These are phyloP conservation scores for Aspergillus candidus DNA, from an alignment of 2,329 filamentous ascomycete species.

Conservation along the genomic window DNA sequence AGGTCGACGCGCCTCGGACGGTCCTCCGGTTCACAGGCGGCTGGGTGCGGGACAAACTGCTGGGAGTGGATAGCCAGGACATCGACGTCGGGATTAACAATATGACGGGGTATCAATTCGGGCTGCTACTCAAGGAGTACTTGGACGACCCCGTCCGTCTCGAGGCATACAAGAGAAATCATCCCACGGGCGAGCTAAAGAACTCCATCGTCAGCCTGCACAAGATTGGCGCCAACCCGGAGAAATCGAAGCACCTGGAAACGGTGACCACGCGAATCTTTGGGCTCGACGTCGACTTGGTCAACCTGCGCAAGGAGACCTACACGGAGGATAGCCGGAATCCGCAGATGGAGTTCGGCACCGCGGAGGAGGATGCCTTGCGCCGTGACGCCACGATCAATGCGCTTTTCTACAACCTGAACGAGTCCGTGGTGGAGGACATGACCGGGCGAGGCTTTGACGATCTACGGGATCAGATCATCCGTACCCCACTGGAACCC, in stretches of 20 bases:
- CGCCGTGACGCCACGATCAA: conserved; percentile 92
- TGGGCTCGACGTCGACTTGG: conserved; percentile 84
- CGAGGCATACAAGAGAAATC: conserved; percentile 42
- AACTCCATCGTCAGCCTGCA: conserved; percentile 69
- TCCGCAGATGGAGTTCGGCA: conserved; percentile 89
- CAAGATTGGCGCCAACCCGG: conserved; percentile 85
- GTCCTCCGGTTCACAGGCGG: conserved; percentile 45
- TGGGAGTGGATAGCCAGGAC: conserved; percentile 42
- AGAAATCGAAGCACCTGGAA: conserved; percentile 94
- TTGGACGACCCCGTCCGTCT: conserved; percentile 35
- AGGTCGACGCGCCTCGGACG: conserved; percentile 20
- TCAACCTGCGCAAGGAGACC: conserved; percentile 87
- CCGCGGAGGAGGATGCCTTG: conserved; percentile 79
- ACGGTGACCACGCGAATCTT: conserved; percentile 82
- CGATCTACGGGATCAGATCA: conserved; percentile 66
- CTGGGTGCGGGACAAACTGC: conserved; percentile 47
- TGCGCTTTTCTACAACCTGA: conserved; percentile 90
- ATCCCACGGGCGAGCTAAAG: conserved; percentile 46
- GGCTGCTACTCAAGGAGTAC: conserved; percentile 39
- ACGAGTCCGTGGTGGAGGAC: conserved; percentile 74
- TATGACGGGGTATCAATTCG: conserved; percentile 47
- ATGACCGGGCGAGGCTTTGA: conserved; percentile 67
- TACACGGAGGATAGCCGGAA: conserved; percentile 87
- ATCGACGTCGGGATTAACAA: conserved; percentile 46
- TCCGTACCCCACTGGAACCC: conserved; percentile 80